These are phyloP conservation scores for Vararia minispora DNA, from an alignment of 768 basidiomycete genomes.

Conservation along the genomic window DNA sequence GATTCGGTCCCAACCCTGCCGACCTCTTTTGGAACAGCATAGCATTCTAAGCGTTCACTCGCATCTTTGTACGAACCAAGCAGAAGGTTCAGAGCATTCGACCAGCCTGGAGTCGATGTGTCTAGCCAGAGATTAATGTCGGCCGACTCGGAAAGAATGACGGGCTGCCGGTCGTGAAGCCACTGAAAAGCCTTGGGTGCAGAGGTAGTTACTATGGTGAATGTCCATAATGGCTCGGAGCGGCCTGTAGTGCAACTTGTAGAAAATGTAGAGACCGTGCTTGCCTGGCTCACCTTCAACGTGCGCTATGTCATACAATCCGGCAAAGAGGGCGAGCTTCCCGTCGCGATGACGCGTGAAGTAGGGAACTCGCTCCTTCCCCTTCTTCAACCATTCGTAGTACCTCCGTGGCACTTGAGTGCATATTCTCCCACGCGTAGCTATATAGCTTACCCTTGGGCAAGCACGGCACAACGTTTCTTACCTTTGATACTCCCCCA, in stretches of 20 bases:
- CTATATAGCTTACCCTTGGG: constrained; percentile 46
- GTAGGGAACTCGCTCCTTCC: constrained; percentile 69
- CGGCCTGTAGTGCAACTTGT: constrained; percentile 26
- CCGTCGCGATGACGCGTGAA: constrained; percentile 62
- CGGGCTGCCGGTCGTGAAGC: constrained; percentile 89
- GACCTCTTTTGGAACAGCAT: constrained; percentile 81
- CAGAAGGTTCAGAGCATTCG: constrained; percentile 41
- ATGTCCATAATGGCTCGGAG: constrained; percentile 58
- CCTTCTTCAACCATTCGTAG: constrained; percentile 90
- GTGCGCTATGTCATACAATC: constrained; percentile 68
- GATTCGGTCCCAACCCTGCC: constrained; percentile 86
- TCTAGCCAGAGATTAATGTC: constrained; percentile 74
- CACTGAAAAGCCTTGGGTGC: constrained; percentile 61
- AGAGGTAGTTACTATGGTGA: constrained; percentile 81
- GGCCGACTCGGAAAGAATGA: constrained; percentile 54
- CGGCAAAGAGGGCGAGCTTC: constrained; percentile 74
- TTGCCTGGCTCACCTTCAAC: constrained; percentile 38
- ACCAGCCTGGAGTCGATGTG: constrained; percentile 58
- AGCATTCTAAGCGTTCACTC: constrained; percentile 58
- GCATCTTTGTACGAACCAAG: constrained; percentile 48
- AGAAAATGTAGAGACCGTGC: neutral
- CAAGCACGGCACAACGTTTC: constrained; percentile 79
- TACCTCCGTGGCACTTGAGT: constrained; percentile 39
- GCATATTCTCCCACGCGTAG: neutral
- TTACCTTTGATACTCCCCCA: constrained; percentile 76